phyloP scores from a whole-genome alignment of 805 yeast species.

The Lachancea sp. region DNA sequence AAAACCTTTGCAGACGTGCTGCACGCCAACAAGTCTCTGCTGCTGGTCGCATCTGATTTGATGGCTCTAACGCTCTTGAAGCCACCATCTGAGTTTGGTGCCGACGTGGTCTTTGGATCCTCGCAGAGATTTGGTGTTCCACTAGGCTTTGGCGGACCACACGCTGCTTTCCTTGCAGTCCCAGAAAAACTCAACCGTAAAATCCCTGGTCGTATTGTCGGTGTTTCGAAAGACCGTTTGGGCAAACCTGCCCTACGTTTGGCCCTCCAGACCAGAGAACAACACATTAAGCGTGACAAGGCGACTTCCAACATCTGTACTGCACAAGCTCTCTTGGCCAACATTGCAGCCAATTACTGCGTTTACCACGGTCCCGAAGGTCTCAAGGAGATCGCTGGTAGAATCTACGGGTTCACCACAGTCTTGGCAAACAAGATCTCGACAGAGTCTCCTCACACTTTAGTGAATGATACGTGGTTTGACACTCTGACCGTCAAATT shows the following conservation, averaged over 20 bases:
- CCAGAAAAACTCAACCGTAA: constrained; percentile 75
- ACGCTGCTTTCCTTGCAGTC: constrained; percentile 95
- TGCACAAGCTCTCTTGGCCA: constrained; percentile 93
- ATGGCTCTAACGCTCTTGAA: constrained; percentile 79
- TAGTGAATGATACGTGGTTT: constrained; percentile 64
- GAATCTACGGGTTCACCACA: constrained; percentile 69
- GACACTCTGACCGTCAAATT: constrained; percentile 76
- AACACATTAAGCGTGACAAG: constrained; percentile 93
- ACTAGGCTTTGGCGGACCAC: constrained; percentile 97
- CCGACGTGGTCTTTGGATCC: constrained; percentile 88
- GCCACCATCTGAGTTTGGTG: constrained; percentile 81
- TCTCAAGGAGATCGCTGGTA: constrained; percentile 64
- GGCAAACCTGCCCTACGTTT: constrained; percentile 86
- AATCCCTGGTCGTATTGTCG: constrained; percentile 94
- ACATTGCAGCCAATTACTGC: constrained; percentile 91
- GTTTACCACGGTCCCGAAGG: constrained; percentile 95
- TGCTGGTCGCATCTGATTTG: constrained; percentile 86
- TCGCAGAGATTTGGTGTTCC: constrained; percentile 98
- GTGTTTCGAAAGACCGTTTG: constrained; percentile 84
- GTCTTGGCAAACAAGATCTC: constrained; percentile 57
- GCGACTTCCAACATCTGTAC: constrained; percentile 98
- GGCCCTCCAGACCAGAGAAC: constrained; percentile 97
- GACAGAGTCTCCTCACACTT: constrained; percentile 35
- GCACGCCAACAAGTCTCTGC: constrained; percentile 66
- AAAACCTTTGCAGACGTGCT: constrained; percentile 52